These are phyloP conservation scores for Eurotiales sp. DNA, from an alignment of 2,329 filamentous ascomycete genomes.

Conservation along the genomic window DNA sequence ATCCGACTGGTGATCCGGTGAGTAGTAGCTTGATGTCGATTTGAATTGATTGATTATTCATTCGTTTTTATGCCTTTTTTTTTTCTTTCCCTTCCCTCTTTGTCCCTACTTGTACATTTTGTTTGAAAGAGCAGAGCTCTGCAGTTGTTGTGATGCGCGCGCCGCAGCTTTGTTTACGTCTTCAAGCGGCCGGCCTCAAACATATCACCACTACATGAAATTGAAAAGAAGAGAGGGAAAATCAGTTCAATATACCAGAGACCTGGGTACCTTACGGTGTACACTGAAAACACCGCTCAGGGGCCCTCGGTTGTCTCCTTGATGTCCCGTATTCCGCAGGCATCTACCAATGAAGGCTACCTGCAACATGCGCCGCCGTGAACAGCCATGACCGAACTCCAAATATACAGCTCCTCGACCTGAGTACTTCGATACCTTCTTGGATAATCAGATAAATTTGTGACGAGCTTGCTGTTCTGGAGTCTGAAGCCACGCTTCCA, in stretches of 20 bases:
- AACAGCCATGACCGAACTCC: not conserved
- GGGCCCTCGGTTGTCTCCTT: not conserved
- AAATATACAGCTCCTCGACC: not conserved
- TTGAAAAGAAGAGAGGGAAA: not conserved
- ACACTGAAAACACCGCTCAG: not conserved
- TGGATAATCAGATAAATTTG: not conserved
- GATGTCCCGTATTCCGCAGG: not conserved
- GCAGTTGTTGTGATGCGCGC: not conserved
- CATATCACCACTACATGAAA: not conserved
- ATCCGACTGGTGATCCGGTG: slow-evolving; percentile 45
- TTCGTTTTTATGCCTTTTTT: slow-evolving; percentile 17
- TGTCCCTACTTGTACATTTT: slow-evolving; percentile 15
- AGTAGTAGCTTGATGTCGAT: slow-evolving; percentile 31
- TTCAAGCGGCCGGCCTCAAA: not conserved
- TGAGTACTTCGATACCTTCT: not conserved
- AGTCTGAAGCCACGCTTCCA: too few species aligned
- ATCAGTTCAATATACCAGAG: not conserved
- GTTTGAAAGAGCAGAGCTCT: slow-evolving; percentile 3
- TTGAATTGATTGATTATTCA: slow-evolving; percentile 12
- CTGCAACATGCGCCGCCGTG: not conserved
- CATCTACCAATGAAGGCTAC: not conserved
- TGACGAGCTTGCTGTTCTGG: not conserved
- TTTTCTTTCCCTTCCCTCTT: slow-evolving; percentile 14
- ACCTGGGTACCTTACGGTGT: not conserved
- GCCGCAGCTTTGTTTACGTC: not conserved